phyloP scores from a whole-genome alignment of 2,329 filamentous ascomycete genomes.

The Cercospora sesami region DNA sequence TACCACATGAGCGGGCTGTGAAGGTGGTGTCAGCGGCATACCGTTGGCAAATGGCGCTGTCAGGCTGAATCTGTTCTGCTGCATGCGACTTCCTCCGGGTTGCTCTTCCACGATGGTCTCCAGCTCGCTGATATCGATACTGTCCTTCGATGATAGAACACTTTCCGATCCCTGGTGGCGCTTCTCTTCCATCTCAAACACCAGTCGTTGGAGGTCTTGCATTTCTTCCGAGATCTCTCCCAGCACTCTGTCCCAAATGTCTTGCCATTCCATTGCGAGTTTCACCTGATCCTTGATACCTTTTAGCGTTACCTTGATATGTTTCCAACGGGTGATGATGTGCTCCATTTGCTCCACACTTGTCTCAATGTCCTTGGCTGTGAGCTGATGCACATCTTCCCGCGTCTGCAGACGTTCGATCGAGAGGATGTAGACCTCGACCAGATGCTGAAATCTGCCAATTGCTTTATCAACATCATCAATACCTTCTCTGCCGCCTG shows the following conservation, averaged over 20 bases:
- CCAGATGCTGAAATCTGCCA: conserved; percentile 78
- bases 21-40: conserved; percentile 55
- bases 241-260: conserved; percentile 89
- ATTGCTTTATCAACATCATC: conserved; percentile 71
- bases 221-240: conserved; percentile 91
- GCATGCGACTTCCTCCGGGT: conserved; percentile 53
- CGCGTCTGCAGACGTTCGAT: conserved; percentile 87
- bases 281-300: conserved; percentile 88
- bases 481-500: conserved; percentile 79
- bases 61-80: conserved; percentile 67
- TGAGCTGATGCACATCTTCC: conserved; percentile 70
- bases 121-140: conserved; percentile 79
- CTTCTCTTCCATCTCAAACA: conserved; percentile 98
- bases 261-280: conserved; percentile 98
- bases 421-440: conserved; percentile 89
- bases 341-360: conserved; percentile 87
- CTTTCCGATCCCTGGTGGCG: conserved; percentile 77
- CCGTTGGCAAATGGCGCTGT: conserved; percentile 55
- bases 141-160: conserved; percentile 52
- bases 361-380: conserved; percentile 67
- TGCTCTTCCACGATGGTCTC: conserved; percentile 92
- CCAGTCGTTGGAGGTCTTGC: conserved; percentile 73
- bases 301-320: conserved; percentile 74
- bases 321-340: conserved; percentile 80
- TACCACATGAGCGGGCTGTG: conserved; percentile 39